Conservation (phyloP, 2,329 filamentous ascomycete genomes). For the Arthrobotrys iridis region DNA sequence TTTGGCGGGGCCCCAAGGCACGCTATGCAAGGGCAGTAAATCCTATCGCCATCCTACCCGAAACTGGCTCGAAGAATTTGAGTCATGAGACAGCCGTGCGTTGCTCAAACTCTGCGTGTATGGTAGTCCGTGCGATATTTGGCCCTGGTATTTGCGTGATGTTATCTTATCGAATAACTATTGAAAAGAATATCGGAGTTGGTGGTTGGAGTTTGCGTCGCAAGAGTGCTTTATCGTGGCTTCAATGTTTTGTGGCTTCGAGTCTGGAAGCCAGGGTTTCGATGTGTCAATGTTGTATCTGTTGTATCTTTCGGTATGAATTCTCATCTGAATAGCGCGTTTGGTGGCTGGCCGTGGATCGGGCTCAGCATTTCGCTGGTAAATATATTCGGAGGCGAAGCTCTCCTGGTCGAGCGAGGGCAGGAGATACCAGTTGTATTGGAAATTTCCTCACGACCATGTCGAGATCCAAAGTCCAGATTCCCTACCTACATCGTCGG, state of each 20-base stretch:
- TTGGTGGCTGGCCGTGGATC: too few relatives aligned
- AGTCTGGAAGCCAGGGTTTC: neutral
- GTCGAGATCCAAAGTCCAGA: too few relatives aligned
- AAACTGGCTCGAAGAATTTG: neutral
- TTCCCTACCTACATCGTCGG: neutral
- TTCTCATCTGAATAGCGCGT: too few relatives aligned
- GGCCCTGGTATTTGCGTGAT: neutral
- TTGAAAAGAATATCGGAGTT: neutral
- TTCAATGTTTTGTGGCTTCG: neutral
- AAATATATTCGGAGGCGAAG: too few relatives aligned
- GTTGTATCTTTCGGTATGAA: too few relatives aligned
- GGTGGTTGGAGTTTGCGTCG: neutral
- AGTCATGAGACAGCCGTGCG: neutral
- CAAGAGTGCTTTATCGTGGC: neutral
- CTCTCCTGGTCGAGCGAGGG: too few relatives aligned
- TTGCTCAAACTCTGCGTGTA: neutral
- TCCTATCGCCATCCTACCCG: neutral
- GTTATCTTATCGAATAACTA: too few relatives aligned
- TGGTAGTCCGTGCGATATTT: neutral
- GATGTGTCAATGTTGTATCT: too few relatives aligned
- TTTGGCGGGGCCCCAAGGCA: conserved; percentile 27
- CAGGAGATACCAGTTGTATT: too few relatives aligned
- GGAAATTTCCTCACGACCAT: too few relatives aligned
- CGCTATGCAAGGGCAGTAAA: conserved; percentile 2
- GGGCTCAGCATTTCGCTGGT: too few relatives aligned